Evolutionary conservation across 192 early-diverging fungal species (phyloP), one percentile per base, ranked within the genome.

Genomic region (Cladochytrium replicatum): DNA sequence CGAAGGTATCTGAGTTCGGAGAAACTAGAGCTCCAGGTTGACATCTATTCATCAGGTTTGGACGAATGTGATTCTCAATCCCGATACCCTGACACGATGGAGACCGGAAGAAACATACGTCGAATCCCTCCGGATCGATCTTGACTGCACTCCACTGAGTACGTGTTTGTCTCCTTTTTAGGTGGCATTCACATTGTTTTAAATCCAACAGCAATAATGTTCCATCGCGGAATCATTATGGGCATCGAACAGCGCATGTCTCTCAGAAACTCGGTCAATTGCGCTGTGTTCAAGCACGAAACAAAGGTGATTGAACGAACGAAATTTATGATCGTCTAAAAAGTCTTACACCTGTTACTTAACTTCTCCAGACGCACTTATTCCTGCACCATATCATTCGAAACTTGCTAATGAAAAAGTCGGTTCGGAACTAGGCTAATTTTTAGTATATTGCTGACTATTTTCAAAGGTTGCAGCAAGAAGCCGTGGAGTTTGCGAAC

Each of bases 131-230:
- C 58, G 67, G 22, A 76, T 87, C 42, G 59, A 67, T 11, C 44
- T 84, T 7, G 87, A 88, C 41, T 90, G 83, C 57, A 88, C 87
- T 59, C 86, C 86, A 7, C 64, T 87, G 24, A 72, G 85, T 89
- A 67, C 61, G 64, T 58, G 13, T n/a, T n/a, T n/a, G n/a, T n/a
- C n/a, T n/a, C n/a, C n/a, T n/a, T n/a, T n/a, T n/a, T n/a, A n/a
- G n/a, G n/a, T n/a, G n/a, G n/a, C n/a, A n/a, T n/a, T n/a, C n/a
- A n/a, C n/a, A 13, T 53, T 37, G 11, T 58, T 42, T 48, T 29
- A 32, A 25, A 32, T 40, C 32, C 27, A 30, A 43, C 63, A 87
- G 86, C 81, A 4, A 71, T 91, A 21, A 43, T 83, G 23, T 65
- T 88, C 32, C 66, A 80, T 4, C 69, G 80, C 56, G 87, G 87